Base-by-base conservation (phyloP, 352 stramenopile genomes). In the Phytophthora tentaculata region DNA sequence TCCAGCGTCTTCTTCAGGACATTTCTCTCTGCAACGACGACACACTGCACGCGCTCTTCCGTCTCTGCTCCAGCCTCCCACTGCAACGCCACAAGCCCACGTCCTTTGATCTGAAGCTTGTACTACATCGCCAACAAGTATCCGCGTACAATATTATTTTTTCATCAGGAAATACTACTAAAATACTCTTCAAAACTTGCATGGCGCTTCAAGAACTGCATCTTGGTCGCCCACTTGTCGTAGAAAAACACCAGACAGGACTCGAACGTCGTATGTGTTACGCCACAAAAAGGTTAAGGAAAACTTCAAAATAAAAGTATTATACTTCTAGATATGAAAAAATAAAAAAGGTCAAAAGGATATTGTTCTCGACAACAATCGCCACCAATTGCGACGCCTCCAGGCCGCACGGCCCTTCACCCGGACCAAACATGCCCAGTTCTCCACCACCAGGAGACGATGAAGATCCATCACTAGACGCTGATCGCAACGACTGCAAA, bases 221-320 rank as follows among this genome's bases (percentile, higher is more conserved):
- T 79, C 19, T 76, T 81, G 19, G 72, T 61, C 20, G 84, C 84
- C 86, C 86, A 94, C 28, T 80, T 75, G 57, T 94, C 81, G 65
- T 94, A 94, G 32, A 92, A 77, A 61, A 85, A 94, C 54, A 94
- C 81, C 20, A 83, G 60, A 50, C 67, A 83, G 54, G 74, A 79
- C 57, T 86, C 61, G 51, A 77, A 88, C 19, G 73, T 83, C 67
- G 65, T 76, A 52, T 57, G 65, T 82, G 61, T 14, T 22, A 52
- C 47, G 44, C 1, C 29, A 64, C 47, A 64, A 71, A 56, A 29
- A 47, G 56, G 73, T 76, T 78, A 76, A 81, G 62, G 69, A 71
- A 62, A 64, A 58, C 16, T 56, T 26, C 28, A 57, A 50, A 10
- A 51, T 22, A 61, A 20, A 43, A 22, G 22, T 28, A 16, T 23